Base-by-base conservation (phyloP, 345 rosid species). In the Aurinia saxatilis region DNA sequence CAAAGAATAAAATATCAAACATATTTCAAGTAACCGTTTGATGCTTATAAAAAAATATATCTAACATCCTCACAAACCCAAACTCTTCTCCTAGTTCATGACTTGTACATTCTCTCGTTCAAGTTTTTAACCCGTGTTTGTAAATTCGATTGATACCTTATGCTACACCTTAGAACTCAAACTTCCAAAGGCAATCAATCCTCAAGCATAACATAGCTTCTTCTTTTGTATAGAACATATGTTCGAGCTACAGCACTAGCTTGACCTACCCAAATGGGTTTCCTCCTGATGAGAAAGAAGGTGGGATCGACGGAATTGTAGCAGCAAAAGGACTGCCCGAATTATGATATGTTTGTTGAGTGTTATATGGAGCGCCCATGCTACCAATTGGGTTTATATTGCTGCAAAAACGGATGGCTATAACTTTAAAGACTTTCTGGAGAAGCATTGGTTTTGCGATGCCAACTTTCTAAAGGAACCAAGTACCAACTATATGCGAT, bases 321-420 rank as follows among this genome's bases (percentile, higher is more conserved):
- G 84, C 30, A 21, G 80, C 57, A 40, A 72, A 79, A 15, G 80
- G 15, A 47, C 66, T 77, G 45, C 81, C 82, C 16, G 57, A 64
- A 62, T 62, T 84, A 56, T 80, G 82, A 68, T 80, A 77, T 42
- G 78, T 49, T 63, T 78, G 83, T 60, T 60, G 36, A 50, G 68
- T 34, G 64, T 78, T 83, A 51, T 51, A 70, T 5, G 53, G 69
- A 8, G 75, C 45, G 10, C 77, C 78, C 34, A 75, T 81, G 33
- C 55, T 40, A 61, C 82, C 78, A 25, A 78, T 47, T 39, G 77
- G 64, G 9, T 72, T 75, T 2, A 73, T 6, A 60, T 74, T 63
- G 40, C 75, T 71, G 53, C 54, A 31, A 38, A 46, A 17, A 18
- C 3, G 4, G 81, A 47, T 47, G 68, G 74, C 84, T 77, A 73